Percentiles rank a stretch among this genome's conserved stretches.
These are phyloP conservation scores for Galerina sulciceps DNA, from an alignment of 768 basidiomycete species.

Conservation along the genomic window DNA sequence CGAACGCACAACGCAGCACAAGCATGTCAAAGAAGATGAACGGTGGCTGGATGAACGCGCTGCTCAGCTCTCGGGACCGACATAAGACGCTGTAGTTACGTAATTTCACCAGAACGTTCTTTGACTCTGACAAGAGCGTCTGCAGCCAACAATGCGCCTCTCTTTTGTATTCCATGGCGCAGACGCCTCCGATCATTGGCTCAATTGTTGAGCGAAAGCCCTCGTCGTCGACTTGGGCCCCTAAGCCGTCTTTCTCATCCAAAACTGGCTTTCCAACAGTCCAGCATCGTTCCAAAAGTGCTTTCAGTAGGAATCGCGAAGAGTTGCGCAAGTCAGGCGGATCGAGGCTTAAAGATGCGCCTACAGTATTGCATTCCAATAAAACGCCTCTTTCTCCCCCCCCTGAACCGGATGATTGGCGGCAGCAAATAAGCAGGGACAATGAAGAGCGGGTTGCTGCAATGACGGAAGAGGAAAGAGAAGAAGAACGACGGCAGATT, in stretches of 20 bases:
- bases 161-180: slow-evolving; percentile 15
- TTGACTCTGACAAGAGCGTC: neutral
- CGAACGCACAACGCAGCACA: too few relatives aligned
- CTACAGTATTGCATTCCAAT: slow-evolving; percentile 22
- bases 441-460: slow-evolving; percentile 62
- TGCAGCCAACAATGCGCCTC: neutral
- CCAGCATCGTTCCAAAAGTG: slow-evolving; percentile 67
- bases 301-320: slow-evolving; percentile 57
- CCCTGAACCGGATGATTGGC: slow-evolving; percentile 42
- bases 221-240: slow-evolving; percentile 24
- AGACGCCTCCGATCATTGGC: slow-evolving; percentile 37
- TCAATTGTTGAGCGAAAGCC: slow-evolving; percentile 53
- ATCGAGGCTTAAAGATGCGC: slow-evolving; percentile 29
- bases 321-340: slow-evolving; percentile 29
- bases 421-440: slow-evolving; percentile 64
- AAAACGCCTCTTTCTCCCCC: neutral
- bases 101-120: slow-evolving; percentile 26
- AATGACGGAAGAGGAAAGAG: slow-evolving; percentile 77
- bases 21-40: too few relatives aligned
- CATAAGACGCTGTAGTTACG: slow-evolving; percentile 15
- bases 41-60: too few relatives aligned
- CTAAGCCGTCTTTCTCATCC: slow-evolving; percentile 30
- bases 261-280: slow-evolving; percentile 65
- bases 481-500: slow-evolving; percentile 67
- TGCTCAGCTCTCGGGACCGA: too few relatives aligned